Evolutionary conservation across 1,139 yeast species (phyloP).

Genomic region (Taphrina communis): DNA sequence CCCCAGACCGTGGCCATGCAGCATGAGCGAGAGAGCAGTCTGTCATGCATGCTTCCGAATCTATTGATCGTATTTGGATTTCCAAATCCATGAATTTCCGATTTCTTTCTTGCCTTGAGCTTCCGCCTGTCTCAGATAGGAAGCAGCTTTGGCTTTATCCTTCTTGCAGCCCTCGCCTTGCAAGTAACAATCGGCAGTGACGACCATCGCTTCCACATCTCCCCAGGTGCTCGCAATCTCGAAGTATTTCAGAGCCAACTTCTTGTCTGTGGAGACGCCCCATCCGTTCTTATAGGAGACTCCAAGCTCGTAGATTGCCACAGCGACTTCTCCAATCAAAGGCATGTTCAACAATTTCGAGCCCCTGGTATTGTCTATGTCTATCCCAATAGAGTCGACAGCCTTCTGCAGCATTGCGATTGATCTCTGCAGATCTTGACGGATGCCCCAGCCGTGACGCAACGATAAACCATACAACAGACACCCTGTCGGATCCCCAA

Average conservation of each 20-base stretch:
- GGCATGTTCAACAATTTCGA: conserved; percentile 13
- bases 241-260: conserved; percentile 63
- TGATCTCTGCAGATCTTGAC: conserved; percentile 63
- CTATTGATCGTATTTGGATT: conserved; percentile 62
- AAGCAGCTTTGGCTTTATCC: conserved; percentile 69
- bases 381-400: conserved; percentile 42
- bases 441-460: conserved; percentile 73
- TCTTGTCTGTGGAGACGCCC: conserved; percentile 65
- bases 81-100: conserved; percentile 81
- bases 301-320: conserved; percentile 67
- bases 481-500: conserved; percentile 72
- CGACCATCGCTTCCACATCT: conserved; percentile 69
- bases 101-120: conserved; percentile 67
- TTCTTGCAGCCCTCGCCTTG: conserved; percentile 63
- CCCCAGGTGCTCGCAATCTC: conserved; percentile 75
- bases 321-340: conserved; percentile 50
- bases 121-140: conserved; percentile 73
- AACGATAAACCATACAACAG: conserved; percentile 72
- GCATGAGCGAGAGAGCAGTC: too few relatives aligned
- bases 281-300: conserved; percentile 64
- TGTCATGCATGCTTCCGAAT: not conserved
- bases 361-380: conserved; percentile 11
- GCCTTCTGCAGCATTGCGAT: conserved; percentile 67
- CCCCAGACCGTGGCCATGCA: not conserved
- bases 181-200: conserved; percentile 73